These are phyloP conservation scores for Entomophthora muscae DNA, from an alignment of 371 early-diverging fungal species.

Conservation along the genomic window DNA sequence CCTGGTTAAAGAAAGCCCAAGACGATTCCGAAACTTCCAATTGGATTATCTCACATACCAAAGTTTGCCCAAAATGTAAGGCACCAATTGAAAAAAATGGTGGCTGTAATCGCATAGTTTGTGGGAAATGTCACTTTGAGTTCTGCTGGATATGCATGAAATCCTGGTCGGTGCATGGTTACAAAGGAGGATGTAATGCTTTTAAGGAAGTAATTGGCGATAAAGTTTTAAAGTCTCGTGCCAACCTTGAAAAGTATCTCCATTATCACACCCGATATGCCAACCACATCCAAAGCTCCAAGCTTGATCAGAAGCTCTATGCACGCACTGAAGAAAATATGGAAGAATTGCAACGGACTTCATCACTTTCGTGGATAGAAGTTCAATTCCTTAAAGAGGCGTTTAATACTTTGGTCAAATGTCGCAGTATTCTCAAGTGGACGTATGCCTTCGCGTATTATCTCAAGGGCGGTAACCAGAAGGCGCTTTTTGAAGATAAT, in stretches of 20 bases:
- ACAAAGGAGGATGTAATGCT: constrained; percentile 58
- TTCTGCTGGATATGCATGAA: constrained; percentile 82
- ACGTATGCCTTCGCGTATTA: constrained; percentile 95
- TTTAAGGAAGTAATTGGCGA: constrained; percentile 61
- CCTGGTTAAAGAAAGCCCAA: constrained; percentile 82
- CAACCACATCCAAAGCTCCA: constrained; percentile 90
- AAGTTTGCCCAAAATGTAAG: constrained; percentile 86
- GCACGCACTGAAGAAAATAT: constrained; percentile 82
- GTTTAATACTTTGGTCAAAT: constrained; percentile 69
- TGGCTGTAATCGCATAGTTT: too few species aligned
- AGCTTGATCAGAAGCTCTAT: constrained; percentile 71
- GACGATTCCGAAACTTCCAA: constrained; percentile 96
- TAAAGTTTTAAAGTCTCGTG: constrained; percentile 71
- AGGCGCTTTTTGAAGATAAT: constrained; percentile 90
- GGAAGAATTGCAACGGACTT: constrained; percentile 85
- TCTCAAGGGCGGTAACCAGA: constrained; percentile 62
- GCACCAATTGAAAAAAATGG: constrained; percentile 96
- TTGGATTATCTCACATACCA: constrained; percentile 92
- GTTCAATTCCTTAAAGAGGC: constrained; percentile 90
- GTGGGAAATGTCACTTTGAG: constrained; percentile 68
- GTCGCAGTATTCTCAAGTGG: constrained; percentile 88
- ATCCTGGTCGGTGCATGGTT: constrained; percentile 90
- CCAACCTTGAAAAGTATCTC: constrained; percentile 76
- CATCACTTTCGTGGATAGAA: constrained; percentile 93
- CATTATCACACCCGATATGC: constrained; percentile 92